Percentiles rank a stretch among this genome's conserved stretches.
phyloP scores from a whole-genome alignment of 768 basidiomycete species.

The Russula brevipes region DNA sequence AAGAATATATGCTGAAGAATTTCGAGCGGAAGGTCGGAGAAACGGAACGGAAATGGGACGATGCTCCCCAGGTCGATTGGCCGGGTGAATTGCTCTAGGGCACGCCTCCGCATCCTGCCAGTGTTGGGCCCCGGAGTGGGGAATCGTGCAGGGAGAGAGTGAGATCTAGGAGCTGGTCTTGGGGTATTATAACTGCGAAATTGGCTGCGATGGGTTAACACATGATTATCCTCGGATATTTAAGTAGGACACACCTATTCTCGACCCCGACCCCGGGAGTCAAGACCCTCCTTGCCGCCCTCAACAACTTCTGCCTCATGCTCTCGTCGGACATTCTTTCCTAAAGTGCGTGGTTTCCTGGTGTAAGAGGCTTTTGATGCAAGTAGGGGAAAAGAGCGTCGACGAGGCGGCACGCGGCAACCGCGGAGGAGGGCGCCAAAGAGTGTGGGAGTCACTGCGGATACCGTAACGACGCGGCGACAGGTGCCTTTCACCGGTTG shows the following conservation, averaged over 20 bases:
- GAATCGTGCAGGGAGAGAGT: background rate
- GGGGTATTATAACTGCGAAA: background rate
- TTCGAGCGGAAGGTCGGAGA: constrained; percentile 13
- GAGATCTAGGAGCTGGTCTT: background rate
- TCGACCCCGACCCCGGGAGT: background rate
- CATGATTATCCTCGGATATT: background rate
- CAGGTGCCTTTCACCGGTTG: too few relatives aligned
- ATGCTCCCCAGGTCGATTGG: background rate
- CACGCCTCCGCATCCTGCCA: background rate
- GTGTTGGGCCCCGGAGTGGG: background rate
- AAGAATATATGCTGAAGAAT: constrained; percentile 11
- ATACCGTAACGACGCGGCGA: too few relatives aligned
- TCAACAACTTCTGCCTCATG: too few relatives aligned
- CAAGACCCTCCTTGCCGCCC: too few relatives aligned
- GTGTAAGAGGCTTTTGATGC: too few relatives aligned
- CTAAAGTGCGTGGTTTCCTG: too few relatives aligned
- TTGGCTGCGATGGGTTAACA: background rate
- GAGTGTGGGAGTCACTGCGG: too few relatives aligned
- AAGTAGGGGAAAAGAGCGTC: too few relatives aligned
- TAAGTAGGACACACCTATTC: background rate
- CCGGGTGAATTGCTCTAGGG: background rate
- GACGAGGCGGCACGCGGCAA: too few relatives aligned
- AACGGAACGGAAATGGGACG: constrained; percentile 5
- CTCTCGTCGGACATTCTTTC: too few relatives aligned
- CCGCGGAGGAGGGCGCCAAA: too few relatives aligned